These are phyloP conservation scores for Apiotrichum gamsii DNA, from an alignment of 1,284 basidiomycete species.

Conservation along the genomic window DNA sequence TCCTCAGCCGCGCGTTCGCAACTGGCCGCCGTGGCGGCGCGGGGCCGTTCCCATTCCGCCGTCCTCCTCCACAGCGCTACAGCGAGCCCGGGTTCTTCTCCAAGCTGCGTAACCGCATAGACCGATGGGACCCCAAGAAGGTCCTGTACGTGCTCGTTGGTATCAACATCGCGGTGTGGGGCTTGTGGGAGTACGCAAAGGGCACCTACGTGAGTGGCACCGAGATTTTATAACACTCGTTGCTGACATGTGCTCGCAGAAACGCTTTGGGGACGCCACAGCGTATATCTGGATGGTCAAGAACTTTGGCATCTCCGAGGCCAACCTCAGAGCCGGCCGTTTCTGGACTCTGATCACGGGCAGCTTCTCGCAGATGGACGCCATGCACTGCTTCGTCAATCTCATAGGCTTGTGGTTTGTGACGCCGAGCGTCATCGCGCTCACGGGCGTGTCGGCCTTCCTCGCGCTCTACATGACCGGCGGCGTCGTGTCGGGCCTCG, in stretches of 20 bases:
- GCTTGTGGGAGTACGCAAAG: constrained; percentile 45
- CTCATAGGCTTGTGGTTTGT: constrained; percentile 73
- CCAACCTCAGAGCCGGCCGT: constrained; percentile 63
- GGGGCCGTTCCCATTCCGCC: neutral
- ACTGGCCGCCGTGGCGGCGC: neutral
- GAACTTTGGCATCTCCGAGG: constrained; percentile 59
- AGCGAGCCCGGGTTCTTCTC: neutral
- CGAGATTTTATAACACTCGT: no score
- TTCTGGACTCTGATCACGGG: constrained; percentile 75
- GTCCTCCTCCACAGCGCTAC: neutral
- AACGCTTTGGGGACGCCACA: constrained; percentile 51
- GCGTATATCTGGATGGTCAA: constrained; percentile 57
- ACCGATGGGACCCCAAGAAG: constrained; percentile 1
- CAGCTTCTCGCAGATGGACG: constrained; percentile 64
- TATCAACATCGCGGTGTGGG: constrained; percentile 39
- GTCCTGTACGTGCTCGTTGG: constrained; percentile 28
- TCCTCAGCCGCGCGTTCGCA: constrained; percentile 8
- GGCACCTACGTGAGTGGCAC: constrained; percentile 28
- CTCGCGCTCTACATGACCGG: constrained; percentile 67
- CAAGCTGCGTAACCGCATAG: neutral
- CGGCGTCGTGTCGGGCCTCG: constrained; percentile 58
- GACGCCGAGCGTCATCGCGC: constrained; percentile 60
- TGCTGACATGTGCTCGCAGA: constrained; percentile 16
- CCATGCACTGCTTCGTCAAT: constrained; percentile 68
- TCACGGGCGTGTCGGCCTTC: constrained; percentile 57